phyloP scores from a whole-genome alignment of 2,329 filamentous ascomycete genomes.

The Dothideomycetes sp. region DNA sequence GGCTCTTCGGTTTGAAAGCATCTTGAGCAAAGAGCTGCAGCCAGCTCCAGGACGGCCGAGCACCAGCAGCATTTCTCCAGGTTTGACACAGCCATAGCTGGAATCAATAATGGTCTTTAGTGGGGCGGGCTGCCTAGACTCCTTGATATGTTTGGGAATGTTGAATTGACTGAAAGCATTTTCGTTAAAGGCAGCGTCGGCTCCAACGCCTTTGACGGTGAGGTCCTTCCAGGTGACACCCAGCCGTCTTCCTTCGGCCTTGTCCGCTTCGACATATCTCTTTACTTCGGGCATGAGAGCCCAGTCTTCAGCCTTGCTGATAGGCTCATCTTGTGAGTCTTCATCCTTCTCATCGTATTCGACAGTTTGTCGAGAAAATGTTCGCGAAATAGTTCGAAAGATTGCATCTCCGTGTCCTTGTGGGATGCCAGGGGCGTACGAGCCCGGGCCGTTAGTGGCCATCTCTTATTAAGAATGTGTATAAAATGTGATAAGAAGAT shows the following conservation, averaged over 20 bases:
- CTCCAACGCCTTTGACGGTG: constrained; percentile 50
- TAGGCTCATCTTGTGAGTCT: constrained; percentile 5
- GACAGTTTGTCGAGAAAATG: constrained; percentile 4
- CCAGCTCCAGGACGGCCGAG: constrained; percentile 42
- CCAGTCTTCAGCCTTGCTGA: constrained; percentile 34
- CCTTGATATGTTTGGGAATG: constrained; percentile 31
- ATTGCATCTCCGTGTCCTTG: constrained; percentile 6
- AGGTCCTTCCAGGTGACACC: constrained; percentile 57
- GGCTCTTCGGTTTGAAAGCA: constrained; percentile 52
- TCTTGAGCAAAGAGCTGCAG: constrained; percentile 61
- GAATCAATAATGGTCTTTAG: constrained; percentile 53
- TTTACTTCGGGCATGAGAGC: constrained; percentile 38
- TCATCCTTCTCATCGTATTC: constrained; percentile 8
- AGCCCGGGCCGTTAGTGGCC: constrained; percentile 4
- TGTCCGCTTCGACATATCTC: constrained; percentile 31
- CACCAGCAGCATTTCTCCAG: constrained; percentile 34
- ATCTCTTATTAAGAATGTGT: too few relatives aligned
- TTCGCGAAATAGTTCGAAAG: constrained; percentile 4
- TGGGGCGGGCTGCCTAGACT: constrained; percentile 37
- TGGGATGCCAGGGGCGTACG: not conserved
- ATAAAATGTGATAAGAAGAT: too few relatives aligned
- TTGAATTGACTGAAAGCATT: constrained; percentile 44
- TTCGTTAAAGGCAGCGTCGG: constrained; percentile 53
- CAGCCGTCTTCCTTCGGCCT: constrained; percentile 39
- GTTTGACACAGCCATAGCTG: constrained; percentile 55